Conservation (phyloP, 1,139 yeast genomes). For the Lodderomyces elongisporus region DNA sequence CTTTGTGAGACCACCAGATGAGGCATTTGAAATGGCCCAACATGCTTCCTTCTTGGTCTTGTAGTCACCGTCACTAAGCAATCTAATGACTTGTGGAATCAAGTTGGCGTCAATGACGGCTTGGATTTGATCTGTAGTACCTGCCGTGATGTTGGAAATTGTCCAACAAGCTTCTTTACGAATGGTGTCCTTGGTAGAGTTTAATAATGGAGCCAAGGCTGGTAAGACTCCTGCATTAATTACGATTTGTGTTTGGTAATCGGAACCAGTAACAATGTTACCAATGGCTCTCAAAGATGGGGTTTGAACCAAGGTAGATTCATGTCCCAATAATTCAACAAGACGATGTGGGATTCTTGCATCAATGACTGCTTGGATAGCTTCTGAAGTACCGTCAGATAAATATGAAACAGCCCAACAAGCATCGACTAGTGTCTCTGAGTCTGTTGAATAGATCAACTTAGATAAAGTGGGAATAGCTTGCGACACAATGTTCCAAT, state of each 20-base stretch:
- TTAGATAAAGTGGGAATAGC: conserved; percentile 92
- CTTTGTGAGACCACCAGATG: conserved; percentile 87
- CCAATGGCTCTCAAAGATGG: conserved; percentile 98
- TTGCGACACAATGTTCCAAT: conserved; percentile 80
- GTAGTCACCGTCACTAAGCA: conserved; percentile 80
- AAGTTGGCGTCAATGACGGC: conserved; percentile 93
- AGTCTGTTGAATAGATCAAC: conserved; percentile 83
- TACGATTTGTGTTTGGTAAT: conserved; percentile 89
- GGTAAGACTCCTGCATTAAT: conserved; percentile 90
- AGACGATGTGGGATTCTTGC: conserved; percentile 92
- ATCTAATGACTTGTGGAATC: conserved; percentile 85
- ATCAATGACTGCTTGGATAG: conserved; percentile 95
- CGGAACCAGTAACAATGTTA: conserved; percentile 96
- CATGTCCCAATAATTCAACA: conserved; percentile 83
- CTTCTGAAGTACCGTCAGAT: conserved; percentile 87
- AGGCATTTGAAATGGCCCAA: conserved; percentile 98
- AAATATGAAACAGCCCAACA: conserved; percentile 98
- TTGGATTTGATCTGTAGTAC: conserved; percentile 91
- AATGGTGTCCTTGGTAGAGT: conserved; percentile 84
- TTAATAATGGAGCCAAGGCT: conserved; percentile 74
- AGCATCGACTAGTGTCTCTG: conserved; percentile 92
- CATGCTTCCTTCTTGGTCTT: conserved; percentile 98
- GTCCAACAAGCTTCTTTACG: conserved; percentile 99
- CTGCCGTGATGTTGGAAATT: conserved; percentile 94
- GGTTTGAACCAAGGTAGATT: conserved; percentile 83